phyloP scores from a whole-genome alignment of 139 green algal species.

The Desmodesmus armatus region DNA sequence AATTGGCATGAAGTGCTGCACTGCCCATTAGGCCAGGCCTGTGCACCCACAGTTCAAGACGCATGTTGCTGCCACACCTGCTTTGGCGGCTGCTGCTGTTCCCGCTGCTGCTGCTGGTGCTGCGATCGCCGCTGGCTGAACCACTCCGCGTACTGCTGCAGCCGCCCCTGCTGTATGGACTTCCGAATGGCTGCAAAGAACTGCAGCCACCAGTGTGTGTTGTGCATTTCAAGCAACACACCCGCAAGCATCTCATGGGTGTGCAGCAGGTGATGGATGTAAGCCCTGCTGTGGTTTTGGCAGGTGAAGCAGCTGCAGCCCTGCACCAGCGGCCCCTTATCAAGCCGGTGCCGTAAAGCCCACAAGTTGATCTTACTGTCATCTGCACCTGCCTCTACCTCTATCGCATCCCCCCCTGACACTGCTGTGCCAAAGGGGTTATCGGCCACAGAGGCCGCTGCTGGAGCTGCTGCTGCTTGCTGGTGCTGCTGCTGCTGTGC shows the following conservation, averaged over 20 bases:
- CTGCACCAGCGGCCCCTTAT: conserved; percentile 65
- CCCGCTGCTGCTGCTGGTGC: conserved; percentile 11
- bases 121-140: conserved; percentile 48
- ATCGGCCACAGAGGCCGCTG: conserved; percentile 1
- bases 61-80: too few species aligned
- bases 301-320: conserved; percentile 81
- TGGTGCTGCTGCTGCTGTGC: not conserved
- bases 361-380: conserved; percentile 80
- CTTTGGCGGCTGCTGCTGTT: not conserved
- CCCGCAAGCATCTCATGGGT: conserved; percentile 82
- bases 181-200: conserved; percentile 67
- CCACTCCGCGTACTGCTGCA: conserved; percentile 54
- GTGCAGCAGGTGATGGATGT: conserved; percentile 86
- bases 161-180: conserved; percentile 53
- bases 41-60: too few species aligned
- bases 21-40: too few species aligned
- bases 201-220: conserved; percentile 69
- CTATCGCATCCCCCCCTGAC: conserved; percentile 2
- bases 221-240: conserved; percentile 84
- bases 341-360: conserved; percentile 62
- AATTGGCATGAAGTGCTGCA: too few species aligned
- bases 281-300: conserved; percentile 70
- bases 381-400: conserved; percentile 52
- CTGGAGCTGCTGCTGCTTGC: conserved; percentile 23
- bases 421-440: not conserved